Percentiles rank a stretch among this genome's conserved stretches.
phyloP scores from a whole-genome alignment of 176 grass and related monocot species.

The Luzula sylvatica region DNA sequence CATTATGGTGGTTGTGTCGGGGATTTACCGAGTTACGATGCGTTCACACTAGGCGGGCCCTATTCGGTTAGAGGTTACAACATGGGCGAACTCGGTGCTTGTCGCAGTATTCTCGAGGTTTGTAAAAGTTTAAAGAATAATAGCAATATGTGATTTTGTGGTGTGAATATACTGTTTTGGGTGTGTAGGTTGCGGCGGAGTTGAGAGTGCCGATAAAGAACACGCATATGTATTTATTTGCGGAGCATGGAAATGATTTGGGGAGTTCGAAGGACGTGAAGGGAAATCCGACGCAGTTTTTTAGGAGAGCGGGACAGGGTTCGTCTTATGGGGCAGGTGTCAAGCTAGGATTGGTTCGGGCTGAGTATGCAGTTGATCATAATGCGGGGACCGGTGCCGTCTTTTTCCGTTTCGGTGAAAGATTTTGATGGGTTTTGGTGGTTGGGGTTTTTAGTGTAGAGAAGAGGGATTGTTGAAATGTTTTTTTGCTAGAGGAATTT shows the following conservation, averaged over 20 bases:
- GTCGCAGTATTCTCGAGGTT: constrained; percentile 96
- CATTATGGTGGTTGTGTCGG: constrained; percentile 92
- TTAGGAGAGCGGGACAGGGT: constrained; percentile 71
- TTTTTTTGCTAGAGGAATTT: constrained; percentile 4
- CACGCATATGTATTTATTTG: constrained; percentile 75
- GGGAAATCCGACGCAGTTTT: constrained; percentile 92
- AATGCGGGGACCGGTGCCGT: constrained; percentile 76
- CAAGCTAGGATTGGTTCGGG: constrained; percentile 91
- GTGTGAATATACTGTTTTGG: not conserved
- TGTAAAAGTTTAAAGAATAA: too few species aligned
- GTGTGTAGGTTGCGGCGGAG: constrained; percentile 57
- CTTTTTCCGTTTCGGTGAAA: constrained; percentile 92
- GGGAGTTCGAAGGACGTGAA: constrained; percentile 93
- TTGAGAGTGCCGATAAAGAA: constrained; percentile 67
- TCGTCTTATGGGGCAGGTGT: constrained; percentile 82
- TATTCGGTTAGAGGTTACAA: constrained; percentile 89
- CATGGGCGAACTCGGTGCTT: constrained; percentile 85
- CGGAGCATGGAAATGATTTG: constrained; percentile 84
- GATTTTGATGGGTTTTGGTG: constrained; percentile 51
- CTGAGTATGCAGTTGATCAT: constrained; percentile 85
- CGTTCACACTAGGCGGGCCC: constrained; percentile 85
- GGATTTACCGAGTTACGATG: constrained; percentile 91
- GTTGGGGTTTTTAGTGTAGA: constrained; percentile 10
- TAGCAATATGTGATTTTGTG: too few species aligned
- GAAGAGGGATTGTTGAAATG: constrained; percentile 5